Percentiles rank a stretch among this genome's conserved stretches.
These are phyloP conservation scores for Taxawa tesnikishii DNA, from an alignment of 2,329 filamentous ascomycete species.

Conservation along the genomic window DNA sequence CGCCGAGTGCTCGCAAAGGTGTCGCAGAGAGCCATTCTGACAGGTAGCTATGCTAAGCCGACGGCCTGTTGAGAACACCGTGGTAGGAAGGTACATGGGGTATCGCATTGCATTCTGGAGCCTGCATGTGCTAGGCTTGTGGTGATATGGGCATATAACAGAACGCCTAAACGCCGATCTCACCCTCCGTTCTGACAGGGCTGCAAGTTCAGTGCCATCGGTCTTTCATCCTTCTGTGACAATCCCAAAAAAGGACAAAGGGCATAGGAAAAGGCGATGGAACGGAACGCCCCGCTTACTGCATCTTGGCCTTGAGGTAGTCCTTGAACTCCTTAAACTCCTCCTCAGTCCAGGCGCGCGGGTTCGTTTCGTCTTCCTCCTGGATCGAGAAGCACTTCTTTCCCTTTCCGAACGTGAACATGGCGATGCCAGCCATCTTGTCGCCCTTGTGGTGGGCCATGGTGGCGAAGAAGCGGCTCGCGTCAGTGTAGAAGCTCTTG, in stretches of 20 bases:
- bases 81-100: too few relatives aligned
- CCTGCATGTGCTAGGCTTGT: too few relatives aligned
- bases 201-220: too few relatives aligned
- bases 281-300: constrained; percentile 14
- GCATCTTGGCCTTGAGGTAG: constrained; percentile 15
- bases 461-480: constrained; percentile 16
- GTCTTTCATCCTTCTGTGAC: background rate
- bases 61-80: too few relatives aligned
- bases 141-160: background rate
- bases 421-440: constrained; percentile 15
- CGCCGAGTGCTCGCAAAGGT: too few relatives aligned
- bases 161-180: background rate
- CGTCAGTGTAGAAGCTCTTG: constrained; percentile 21
- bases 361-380: constrained; percentile 12
- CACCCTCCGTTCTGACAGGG: too few relatives aligned
- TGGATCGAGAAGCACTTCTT: constrained; percentile 15
- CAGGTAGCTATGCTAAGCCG: too few relatives aligned
- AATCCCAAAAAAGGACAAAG: background rate
- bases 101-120: too few relatives aligned
- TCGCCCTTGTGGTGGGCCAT: constrained; percentile 12
- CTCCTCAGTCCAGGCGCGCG: constrained; percentile 10
- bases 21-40: too few relatives aligned
- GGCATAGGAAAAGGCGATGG: constrained; percentile 1
- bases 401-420: constrained; percentile 15
- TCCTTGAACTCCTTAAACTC: constrained; percentile 15